A percentile compares a stretch with the other conserved stretches of the same genome.
Evolutionary conservation across 2,329 filamentous ascomycete genomes (phyloP).

Genomic region (Albifimbria verrucaria): DNA sequence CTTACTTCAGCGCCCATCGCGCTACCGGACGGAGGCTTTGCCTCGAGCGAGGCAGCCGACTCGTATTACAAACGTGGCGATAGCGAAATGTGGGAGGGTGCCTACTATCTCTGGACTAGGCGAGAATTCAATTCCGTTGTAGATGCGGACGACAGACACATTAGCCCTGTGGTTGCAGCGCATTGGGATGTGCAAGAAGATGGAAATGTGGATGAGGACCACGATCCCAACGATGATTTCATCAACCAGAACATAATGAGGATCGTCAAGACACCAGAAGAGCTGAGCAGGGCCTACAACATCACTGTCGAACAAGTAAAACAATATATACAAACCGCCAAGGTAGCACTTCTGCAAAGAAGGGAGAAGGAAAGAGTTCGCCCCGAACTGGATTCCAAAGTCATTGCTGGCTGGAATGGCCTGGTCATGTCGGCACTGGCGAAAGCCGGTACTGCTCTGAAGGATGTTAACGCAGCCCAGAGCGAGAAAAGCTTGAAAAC

Average conservation of each 20-base stretch:
- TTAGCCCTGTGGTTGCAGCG: constrained; percentile 70
- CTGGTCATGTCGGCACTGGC: constrained; percentile 82
- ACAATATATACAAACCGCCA: constrained; percentile 63
- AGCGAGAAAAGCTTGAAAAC: constrained; percentile 59
- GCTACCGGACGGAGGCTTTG: constrained; percentile 70
- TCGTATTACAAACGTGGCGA: constrained; percentile 73
- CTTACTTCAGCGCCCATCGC: constrained; percentile 69
- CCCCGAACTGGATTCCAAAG: constrained; percentile 82
- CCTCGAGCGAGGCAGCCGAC: constrained; percentile 87
- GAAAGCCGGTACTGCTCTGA: constrained; percentile 67
- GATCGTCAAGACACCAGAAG: constrained; percentile 62
- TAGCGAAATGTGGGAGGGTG: constrained; percentile 81
- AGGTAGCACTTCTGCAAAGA: constrained; percentile 65
- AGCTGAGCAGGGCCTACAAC: constrained; percentile 72
- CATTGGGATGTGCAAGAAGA: constrained; percentile 83
- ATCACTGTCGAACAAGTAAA: constrained; percentile 67
- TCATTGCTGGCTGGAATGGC: constrained; percentile 84
- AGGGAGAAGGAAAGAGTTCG: constrained; percentile 71
- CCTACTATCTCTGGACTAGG: constrained; percentile 90
- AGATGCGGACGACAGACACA: constrained; percentile 42
- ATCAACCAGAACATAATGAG: constrained; percentile 88
- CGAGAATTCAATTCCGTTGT: constrained; percentile 81
- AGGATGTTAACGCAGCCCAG: constrained; percentile 52
- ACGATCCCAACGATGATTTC: constrained; percentile 91
- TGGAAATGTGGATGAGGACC: constrained; percentile 78